Base-by-base conservation (phyloP, 1,284 basidiomycete genomes). In the Rhizoctonia solani region DNA sequence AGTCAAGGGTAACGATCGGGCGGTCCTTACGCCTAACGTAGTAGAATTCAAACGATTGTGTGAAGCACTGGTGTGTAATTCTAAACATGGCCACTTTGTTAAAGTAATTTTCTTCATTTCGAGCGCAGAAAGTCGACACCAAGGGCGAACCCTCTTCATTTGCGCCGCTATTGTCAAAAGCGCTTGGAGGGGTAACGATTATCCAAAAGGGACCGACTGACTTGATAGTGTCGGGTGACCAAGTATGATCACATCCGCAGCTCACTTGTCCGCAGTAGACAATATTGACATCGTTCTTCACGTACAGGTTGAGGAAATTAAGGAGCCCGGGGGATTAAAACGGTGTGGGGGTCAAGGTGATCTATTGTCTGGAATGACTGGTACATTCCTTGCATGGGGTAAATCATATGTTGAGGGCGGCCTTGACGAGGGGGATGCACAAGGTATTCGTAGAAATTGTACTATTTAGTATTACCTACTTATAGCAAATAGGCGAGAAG, bases 331-430 rank as follows among this genome's bases (percentile, higher is more conserved):
- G 1, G 93, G 94, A 0, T 75, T 94, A 71, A 97, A 97, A 79
- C 82, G 96, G 59, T 95, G 94, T 73, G 96, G 96, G 21, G 95
- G 95, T 1, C 96, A 98, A 76, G 96, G 96, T 0, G 96, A 99
- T 77, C 87, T 99, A 52, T 77, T 99, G 59, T 90, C 89, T 72
- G 96, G 96, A 4, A 83, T 84, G 41, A 88, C 94, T 5, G 95
- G 94, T 0, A 87, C 93, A 0, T 87, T 97, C 75, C 81, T 98
- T 69, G 95, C 95, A 1, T 99, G 96, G 95, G 93, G 90, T 1
- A 90, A 90, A 76, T 93, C 92, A 73, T 98, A 92, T 76, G 90
- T 93, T 73, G 85, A 87, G 44, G 92, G 92, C 5, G 83, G 83
- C 1, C 95, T 88, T 72, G 87, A 74, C 76, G 69, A 73, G 75